Base-by-base conservation (phyloP, 2,329 filamentous ascomycete species). In the Colletotrichum simmondsii region DNA sequence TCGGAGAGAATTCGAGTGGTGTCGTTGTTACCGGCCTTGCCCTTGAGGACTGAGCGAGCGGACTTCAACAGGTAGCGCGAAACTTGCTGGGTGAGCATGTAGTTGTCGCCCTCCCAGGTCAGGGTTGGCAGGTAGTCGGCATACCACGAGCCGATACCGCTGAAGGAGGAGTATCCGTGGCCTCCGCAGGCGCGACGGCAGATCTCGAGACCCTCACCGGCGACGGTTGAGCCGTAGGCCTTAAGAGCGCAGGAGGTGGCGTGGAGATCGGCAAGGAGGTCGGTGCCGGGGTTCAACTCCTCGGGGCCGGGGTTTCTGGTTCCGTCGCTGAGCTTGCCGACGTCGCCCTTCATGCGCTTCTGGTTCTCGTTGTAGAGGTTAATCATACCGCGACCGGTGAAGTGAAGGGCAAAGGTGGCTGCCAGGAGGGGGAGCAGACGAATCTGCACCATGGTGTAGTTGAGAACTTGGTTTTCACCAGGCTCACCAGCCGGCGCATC, bases 371-470 rank as follows among this genome's bases (percentile, higher is more conserved):
- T 83, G 80, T 95, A 95, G 24, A 95, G 84, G 4, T 85, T 85
- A 86, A 94, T 93, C 93, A 95, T 95, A 49, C 89, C 89, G 68
- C 92, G 90, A 37, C 93, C 93, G 24, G 93, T 95, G 79, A 95
- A 95, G 81, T 94, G 92, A 14, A 95, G 85, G n/a, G 93, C 93
- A 75, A 93, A 95, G 1, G 92, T 93, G 2, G 93, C 89, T 0
- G 93, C 93, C 10, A 95, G 85, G 3, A 95, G 86, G 1, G 93
- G 92, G 26, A 95, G 84, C 2, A 95, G 85, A 60, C 93, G 89
- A 78, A 93, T 89, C 80, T 95, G 93, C 8, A 95, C 93, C 90
- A 94, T 95, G 74, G 92, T 94, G 83, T 95, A 95, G 85, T 95
- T 93, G 32, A 95, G 85, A 1, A 95, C 93, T 77, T 92, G 92